Evolutionary conservation across 106 monocot genomes (phyloP).

Genomic region (Amphibolis antarctica): DNA sequence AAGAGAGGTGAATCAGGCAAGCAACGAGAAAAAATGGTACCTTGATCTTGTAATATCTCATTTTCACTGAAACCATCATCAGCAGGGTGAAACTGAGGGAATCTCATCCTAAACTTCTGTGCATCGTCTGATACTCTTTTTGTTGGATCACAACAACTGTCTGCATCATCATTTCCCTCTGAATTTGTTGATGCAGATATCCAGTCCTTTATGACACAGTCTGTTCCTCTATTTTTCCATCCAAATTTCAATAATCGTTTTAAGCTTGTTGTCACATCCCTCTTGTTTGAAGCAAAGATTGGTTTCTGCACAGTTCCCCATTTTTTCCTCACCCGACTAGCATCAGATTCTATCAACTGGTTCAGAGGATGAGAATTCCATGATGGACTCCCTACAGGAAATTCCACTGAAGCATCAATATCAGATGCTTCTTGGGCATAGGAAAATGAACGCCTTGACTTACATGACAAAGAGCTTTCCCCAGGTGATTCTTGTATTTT

Average conservation of each 20-base stretch:
- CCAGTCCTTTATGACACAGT: slow-evolving; percentile 45
- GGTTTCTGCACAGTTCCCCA: slow-evolving; percentile 84
- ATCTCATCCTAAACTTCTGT: slow-evolving; percentile 55
- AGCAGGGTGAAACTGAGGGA: slow-evolving; percentile 17
- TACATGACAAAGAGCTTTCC: slow-evolving; percentile 56
- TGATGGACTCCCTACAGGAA: slow-evolving; percentile 39
- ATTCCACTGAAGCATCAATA: slow-evolving; percentile 52
- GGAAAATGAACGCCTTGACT: slow-evolving; percentile 40
- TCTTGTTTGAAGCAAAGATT: slow-evolving; percentile 30
- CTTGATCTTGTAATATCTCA: slow-evolving; percentile 50
- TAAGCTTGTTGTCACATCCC: slow-evolving; percentile 52
- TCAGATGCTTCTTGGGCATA: slow-evolving; percentile 63
- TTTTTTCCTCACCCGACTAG: slow-evolving; percentile 64
- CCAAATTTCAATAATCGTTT: slow-evolving; percentile 61
- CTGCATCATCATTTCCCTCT: slow-evolving; percentile 70
- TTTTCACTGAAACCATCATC: slow-evolving; percentile 52
- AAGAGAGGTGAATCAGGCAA: neutral
- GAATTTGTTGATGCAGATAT: slow-evolving; percentile 75
- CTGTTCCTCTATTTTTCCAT: slow-evolving; percentile 48
- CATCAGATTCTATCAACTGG: slow-evolving; percentile 44
- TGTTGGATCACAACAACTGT: slow-evolving; percentile 41
- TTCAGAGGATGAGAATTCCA: slow-evolving; percentile 48
- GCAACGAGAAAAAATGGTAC: slow-evolving; percentile 11
- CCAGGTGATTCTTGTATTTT: slow-evolving; percentile 37
- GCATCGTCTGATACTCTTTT: slow-evolving; percentile 35